These are phyloP conservation scores for Pseudogymnoascus sp. DNA, from an alignment of 2,329 filamentous ascomycete species.

Conservation along the genomic window DNA sequence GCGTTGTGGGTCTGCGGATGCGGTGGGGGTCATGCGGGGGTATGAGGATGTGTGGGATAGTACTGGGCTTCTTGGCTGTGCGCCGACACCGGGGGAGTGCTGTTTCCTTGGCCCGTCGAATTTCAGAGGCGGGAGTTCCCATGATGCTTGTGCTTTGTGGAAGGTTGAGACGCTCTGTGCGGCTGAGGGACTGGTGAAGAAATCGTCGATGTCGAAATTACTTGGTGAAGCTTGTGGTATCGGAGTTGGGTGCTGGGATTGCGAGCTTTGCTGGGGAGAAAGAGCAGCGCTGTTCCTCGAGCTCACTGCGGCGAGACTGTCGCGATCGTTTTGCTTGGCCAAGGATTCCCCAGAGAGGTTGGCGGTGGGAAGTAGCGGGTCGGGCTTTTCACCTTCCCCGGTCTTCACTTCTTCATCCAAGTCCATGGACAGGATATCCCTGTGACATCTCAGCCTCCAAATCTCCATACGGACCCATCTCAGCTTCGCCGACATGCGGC, in stretches of 20 bases:
- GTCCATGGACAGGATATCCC: slow-evolving; percentile 79
- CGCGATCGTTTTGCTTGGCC: slow-evolving; percentile 11
- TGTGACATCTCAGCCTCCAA: slow-evolving; percentile 84
- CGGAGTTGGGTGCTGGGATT: slow-evolving; percentile 28
- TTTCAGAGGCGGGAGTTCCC: slow-evolving; percentile 36
- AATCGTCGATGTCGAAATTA: slow-evolving; percentile 37
- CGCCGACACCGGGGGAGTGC: slow-evolving; percentile 36
- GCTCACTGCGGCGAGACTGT: slow-evolving; percentile 24
- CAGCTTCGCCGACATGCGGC: slow-evolving; percentile 75
- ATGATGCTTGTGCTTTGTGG: slow-evolving; percentile 36
- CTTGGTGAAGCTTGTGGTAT: slow-evolving; percentile 26
- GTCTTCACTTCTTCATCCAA: slow-evolving; percentile 62
- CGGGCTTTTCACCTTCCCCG: slow-evolving; percentile 11
- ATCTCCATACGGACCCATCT: slow-evolving; percentile 95
- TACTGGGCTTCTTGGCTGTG: slow-evolving; percentile 28
- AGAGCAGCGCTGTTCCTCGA: slow-evolving; percentile 32
- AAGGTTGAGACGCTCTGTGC: slow-evolving; percentile 33
- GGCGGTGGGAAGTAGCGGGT: slow-evolving; percentile 17
- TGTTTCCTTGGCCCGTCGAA: slow-evolving; percentile 29
- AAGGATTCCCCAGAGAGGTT: not conserved
- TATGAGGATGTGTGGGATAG: slow-evolving; percentile 29
- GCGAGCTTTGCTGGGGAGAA: slow-evolving; percentile 32
- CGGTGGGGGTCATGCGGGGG: slow-evolving; percentile 27
- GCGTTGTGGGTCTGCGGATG: slow-evolving; percentile 27
- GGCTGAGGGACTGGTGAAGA: slow-evolving; percentile 44